Conservation (phyloP, 768 basidiomycete species). For the Neoboletus brunneissimus region DNA sequence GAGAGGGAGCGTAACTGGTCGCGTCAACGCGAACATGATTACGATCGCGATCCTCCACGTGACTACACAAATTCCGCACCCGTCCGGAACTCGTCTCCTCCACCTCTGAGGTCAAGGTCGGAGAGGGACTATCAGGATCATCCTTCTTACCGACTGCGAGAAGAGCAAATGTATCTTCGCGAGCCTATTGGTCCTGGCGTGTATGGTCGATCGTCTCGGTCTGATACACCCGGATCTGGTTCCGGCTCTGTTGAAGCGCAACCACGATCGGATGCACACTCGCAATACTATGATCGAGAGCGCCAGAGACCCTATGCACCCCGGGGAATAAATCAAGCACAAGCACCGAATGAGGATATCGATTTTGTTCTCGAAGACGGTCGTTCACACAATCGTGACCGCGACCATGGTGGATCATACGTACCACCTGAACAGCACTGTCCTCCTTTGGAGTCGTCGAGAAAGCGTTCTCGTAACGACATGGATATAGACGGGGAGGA, state of each 20-base stretch:
- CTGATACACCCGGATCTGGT: conserved; percentile 57
- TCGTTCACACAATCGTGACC: conserved; percentile 36
- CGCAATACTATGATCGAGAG: conserved; percentile 51
- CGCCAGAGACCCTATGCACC: conserved; percentile 49
- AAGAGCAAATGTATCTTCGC: conserved; percentile 30
- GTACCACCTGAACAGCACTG: conserved; percentile 38
- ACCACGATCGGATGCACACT: conserved; percentile 47
- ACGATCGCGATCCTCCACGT: conserved; percentile 35
- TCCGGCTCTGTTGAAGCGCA: conserved; percentile 48
- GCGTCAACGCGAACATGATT: conserved; percentile 43
- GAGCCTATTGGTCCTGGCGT: conserved; percentile 30
- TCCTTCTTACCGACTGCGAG: conserved; percentile 29
- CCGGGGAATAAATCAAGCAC: conserved; percentile 46
- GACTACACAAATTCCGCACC: conserved; percentile 29
- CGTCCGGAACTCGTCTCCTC: conserved; percentile 43
- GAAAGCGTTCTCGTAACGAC: conserved; percentile 59
- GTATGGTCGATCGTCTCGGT: conserved; percentile 45
- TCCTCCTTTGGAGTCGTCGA: conserved; percentile 42
- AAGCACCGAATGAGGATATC: conserved; percentile 40
- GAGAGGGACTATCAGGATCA: conserved; percentile 32
- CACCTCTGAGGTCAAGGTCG: conserved; percentile 38
- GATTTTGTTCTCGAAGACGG: conserved; percentile 58
- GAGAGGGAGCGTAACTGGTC: conserved; percentile 43
- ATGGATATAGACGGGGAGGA: conserved; percentile 61
- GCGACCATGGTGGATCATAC: conserved; percentile 38